Conservation (phyloP, 2,329 filamentous ascomycete species). For the Fusarium vanettenii region DNA sequence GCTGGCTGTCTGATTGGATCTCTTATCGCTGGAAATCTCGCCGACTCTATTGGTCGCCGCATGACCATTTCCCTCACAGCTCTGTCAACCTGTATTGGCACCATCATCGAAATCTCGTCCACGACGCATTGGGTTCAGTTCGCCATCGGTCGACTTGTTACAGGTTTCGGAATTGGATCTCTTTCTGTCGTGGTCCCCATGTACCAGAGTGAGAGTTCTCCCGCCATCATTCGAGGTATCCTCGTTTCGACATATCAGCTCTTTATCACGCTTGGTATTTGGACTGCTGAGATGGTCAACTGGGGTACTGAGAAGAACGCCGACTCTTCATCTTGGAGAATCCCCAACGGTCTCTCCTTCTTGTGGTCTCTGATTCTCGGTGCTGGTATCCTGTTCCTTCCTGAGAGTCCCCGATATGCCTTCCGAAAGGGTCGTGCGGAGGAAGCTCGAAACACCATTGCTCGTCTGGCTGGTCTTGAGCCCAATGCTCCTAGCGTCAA, state of each 20-base stretch:
- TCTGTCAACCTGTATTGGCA: constrained; percentile 72
- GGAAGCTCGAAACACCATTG: constrained; percentile 61
- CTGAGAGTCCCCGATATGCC: constrained; percentile 65
- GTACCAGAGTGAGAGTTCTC: constrained; percentile 76
- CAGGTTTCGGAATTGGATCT: constrained; percentile 73
- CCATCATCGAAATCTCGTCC: constrained; percentile 72
- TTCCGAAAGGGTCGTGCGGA: constrained; percentile 59
- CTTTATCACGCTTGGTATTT: constrained; percentile 77
- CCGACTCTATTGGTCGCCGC: constrained; percentile 71
- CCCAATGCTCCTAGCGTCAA: constrained; percentile 55
- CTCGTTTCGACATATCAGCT: constrained; percentile 75
- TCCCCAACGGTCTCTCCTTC: constrained; percentile 69
- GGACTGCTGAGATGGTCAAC: constrained; percentile 68
- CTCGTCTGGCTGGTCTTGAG: constrained; percentile 57
- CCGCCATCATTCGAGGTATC: constrained; percentile 71
- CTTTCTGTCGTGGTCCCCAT: constrained; percentile 74
- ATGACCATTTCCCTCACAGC: constrained; percentile 71
- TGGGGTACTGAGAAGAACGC: constrained; percentile 65
- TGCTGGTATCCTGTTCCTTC: constrained; percentile 62
- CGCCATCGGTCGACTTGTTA: constrained; percentile 73
- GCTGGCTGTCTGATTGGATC: constrained; percentile 70
- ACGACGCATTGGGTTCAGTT: constrained; percentile 70
- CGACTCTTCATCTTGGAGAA: constrained; percentile 68
- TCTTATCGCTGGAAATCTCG: constrained; percentile 68
- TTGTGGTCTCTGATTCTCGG: constrained; percentile 66